Evolutionary conservation across 495 filamentous ascomycete species (phyloP).

Genomic region (Astrothelium macrocarpum): DNA sequence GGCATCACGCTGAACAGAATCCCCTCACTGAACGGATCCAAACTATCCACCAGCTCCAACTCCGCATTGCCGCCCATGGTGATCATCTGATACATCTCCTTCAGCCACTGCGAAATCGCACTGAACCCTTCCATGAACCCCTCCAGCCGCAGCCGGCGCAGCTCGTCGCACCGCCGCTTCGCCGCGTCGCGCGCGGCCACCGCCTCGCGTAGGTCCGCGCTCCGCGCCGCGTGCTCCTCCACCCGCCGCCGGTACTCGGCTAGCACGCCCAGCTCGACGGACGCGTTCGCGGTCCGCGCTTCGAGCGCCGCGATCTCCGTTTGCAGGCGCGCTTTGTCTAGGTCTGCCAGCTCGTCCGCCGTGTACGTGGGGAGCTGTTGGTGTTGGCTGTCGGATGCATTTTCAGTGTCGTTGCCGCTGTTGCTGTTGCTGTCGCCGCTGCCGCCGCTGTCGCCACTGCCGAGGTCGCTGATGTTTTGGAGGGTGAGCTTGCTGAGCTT

Average conservation of each 20-base stretch:
- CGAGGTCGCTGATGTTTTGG: slow-evolving; percentile 53
- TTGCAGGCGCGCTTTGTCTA: slow-evolving; percentile 81
- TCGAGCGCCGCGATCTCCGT: slow-evolving; percentile 81
- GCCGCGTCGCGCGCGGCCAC: slow-evolving; percentile 69
- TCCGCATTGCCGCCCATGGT: slow-evolving; percentile 99
- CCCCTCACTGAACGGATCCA: slow-evolving; percentile 94
- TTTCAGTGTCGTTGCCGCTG: neutral
- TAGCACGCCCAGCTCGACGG: slow-evolving; percentile 82
- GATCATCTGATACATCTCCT: slow-evolving; percentile 99
- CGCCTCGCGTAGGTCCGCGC: slow-evolving; percentile 66
- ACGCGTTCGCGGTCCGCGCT: slow-evolving; percentile 82
- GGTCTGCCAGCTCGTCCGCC: slow-evolving; percentile 83
- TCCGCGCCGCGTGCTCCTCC: slow-evolving; percentile 74
- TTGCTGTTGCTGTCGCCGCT: neutral
- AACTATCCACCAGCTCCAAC: slow-evolving; percentile 85
- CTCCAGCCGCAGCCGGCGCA: slow-evolving; percentile 78
- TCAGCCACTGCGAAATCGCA: slow-evolving; percentile 85
- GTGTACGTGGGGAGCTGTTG: slow-evolving; percentile 68
- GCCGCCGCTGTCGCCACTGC: slow-evolving; percentile 9
- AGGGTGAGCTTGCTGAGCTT: slow-evolving; percentile 72
- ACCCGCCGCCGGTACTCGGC: slow-evolving; percentile 86
- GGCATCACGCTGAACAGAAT: slow-evolving; percentile 98
- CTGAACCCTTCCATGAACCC: slow-evolving; percentile 98
- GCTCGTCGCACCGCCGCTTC: slow-evolving; percentile 82
- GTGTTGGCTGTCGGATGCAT: slow-evolving; percentile 10